Conservation (phyloP, 148 eudicot species). For the Fagopyrum esculentum region DNA sequence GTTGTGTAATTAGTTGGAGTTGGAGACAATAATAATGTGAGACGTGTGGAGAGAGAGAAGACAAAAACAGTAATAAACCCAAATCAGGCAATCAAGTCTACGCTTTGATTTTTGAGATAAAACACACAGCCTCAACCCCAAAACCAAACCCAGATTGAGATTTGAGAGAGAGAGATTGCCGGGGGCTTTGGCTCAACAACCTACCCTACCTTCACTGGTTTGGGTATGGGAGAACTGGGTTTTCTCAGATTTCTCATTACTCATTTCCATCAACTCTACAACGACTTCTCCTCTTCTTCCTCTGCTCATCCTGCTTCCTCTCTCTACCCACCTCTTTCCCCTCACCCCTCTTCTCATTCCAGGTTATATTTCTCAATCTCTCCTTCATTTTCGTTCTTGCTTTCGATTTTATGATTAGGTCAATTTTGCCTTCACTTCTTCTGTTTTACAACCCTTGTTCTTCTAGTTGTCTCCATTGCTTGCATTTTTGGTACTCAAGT, state of each 20-base stretch:
- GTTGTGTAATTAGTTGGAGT: background rate
- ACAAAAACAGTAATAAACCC: background rate
- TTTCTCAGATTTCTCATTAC: constrained; percentile 72
- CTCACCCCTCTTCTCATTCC: background rate
- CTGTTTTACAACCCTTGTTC: background rate
- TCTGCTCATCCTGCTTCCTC: constrained; percentile 8
- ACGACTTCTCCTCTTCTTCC: constrained; percentile 33
- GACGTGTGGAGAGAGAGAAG: background rate
- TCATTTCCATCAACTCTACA: constrained; percentile 48
- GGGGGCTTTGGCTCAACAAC: background rate
- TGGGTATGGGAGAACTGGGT: constrained; percentile 18
- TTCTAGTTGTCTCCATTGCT: background rate
- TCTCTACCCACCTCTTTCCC: background rate
- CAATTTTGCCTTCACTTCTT: background rate
- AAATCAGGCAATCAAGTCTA: background rate
- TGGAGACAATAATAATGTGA: background rate
- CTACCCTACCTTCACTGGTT: background rate
- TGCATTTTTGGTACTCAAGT: background rate
- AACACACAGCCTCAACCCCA: background rate
- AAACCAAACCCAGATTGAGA: background rate
- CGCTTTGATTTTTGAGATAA: background rate
- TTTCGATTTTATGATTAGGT: background rate
- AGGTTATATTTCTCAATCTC: background rate
- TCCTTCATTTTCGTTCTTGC: constrained; percentile 13
- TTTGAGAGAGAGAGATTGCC: background rate